Evolutionary conservation across 176 grass and related monocot species (phyloP).

Genomic region (Chloris gayana): DNA sequence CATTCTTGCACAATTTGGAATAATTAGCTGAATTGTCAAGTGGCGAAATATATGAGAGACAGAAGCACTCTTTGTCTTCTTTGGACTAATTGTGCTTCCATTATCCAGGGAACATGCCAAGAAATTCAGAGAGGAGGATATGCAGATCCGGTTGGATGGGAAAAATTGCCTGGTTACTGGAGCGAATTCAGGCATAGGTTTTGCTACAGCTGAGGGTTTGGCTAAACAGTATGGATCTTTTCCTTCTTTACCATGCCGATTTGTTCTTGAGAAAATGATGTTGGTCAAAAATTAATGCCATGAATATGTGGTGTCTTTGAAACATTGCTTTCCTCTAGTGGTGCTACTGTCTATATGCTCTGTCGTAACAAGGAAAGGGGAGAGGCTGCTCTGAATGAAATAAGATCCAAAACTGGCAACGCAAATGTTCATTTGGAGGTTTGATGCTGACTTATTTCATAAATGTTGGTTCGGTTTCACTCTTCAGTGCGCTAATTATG

Average conservation of each 20-base stretch:
- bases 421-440: slow-evolving; percentile 85
- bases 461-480: background rate
- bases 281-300: background rate
- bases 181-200: slow-evolving; percentile 94
- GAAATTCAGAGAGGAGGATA: slow-evolving; percentile 89
- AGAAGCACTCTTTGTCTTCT: background rate
- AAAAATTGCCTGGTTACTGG: slow-evolving; percentile 89
- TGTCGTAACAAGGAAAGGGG: slow-evolving; percentile 93
- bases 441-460: background rate
- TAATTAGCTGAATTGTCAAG: background rate
- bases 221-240: slow-evolving; percentile 69
- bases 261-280: background rate
- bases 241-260: background rate
- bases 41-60: background rate
- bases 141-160: slow-evolving; percentile 75
- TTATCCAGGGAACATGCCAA: slow-evolving; percentile 75
- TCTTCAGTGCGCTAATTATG: background rate
- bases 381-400: slow-evolving; percentile 70
- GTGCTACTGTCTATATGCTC: slow-evolving; percentile 94
- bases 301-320: background rate
- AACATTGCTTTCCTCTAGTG: slow-evolving; percentile 54
- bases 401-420: slow-evolving; percentile 81
- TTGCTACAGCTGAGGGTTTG: slow-evolving; percentile 76
- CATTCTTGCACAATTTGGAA: slow-evolving; percentile 2
- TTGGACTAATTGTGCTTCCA: background rate